These are phyloP conservation scores for Cicer pinnatifidum DNA, from an alignment of 306 rosid species.

Conservation along the genomic window DNA sequence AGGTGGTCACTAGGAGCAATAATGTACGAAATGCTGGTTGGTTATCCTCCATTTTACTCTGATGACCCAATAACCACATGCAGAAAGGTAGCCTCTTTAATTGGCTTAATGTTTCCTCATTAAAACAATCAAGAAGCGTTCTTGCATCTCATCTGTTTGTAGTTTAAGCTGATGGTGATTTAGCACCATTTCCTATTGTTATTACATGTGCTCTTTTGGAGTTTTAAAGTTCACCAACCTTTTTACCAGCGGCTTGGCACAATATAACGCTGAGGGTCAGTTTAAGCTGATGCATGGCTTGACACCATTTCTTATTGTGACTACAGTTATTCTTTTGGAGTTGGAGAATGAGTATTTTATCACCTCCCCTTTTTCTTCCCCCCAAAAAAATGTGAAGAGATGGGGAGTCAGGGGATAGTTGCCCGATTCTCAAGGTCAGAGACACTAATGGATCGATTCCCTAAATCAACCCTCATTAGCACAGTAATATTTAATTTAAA, in stretches of 20 bases:
- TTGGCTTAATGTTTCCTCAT: conserved; percentile 20
- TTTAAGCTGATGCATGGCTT: neutral
- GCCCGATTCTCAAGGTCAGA: neutral
- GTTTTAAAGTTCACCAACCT: conserved; percentile 13
- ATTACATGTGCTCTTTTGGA: conserved; percentile 20
- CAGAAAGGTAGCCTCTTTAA: conserved; percentile 74
- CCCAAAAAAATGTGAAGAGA: neutral
- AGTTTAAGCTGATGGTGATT: conserved; percentile 34
- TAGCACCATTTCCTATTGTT: conserved; percentile 16
- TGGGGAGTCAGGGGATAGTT: conserved; percentile 7
- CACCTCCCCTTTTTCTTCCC: conserved; percentile 3
- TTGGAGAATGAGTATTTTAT: neutral
- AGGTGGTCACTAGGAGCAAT: conserved; percentile 99
- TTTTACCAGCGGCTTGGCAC: neutral
- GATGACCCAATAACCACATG: conserved; percentile 94
- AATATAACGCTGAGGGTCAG: no score
- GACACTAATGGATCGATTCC: neutral
- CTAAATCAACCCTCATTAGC: neutral
- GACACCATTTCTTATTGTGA: conserved; percentile 6
- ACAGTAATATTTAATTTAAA: conserved; percentile 1
- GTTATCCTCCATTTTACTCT: conserved; percentile 96
- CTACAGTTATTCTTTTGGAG: conserved; percentile 7
- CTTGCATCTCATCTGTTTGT: conserved; percentile 36
- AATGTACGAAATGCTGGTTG: conserved; percentile 98
- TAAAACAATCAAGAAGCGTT: neutral